Evolutionary conservation across 495 filamentous ascomycete species (phyloP).

Genomic region (Lichenothelia convexa): DNA sequence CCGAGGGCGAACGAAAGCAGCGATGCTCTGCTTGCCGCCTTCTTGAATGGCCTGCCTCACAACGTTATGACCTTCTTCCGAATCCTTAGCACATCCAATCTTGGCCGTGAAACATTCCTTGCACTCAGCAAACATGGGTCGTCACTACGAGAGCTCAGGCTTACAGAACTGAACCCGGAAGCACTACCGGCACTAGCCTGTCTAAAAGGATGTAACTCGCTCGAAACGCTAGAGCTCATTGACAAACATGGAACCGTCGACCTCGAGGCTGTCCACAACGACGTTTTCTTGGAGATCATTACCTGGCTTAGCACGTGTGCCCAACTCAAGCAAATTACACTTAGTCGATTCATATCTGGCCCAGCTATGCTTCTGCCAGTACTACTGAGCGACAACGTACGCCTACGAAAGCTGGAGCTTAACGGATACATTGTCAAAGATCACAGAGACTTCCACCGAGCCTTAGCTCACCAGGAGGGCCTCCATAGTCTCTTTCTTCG

Average conservation of each 20-base stretch:
- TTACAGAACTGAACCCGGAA: conserved; percentile 30
- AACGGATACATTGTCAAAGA: conserved; percentile 26
- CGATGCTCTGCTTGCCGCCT: conserved; percentile 36
- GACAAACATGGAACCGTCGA: conserved; percentile 16
- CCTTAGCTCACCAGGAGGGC: conserved; percentile 28
- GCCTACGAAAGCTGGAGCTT: conserved; percentile 24
- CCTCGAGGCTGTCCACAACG: conserved; percentile 27
- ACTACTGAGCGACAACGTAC: conserved; percentile 31
- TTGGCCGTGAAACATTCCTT: conserved; percentile 35
- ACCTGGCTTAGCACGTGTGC: conserved; percentile 38
- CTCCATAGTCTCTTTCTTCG: conserved; percentile 29
- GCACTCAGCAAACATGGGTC: conserved; percentile 38
- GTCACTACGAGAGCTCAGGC: conserved; percentile 36
- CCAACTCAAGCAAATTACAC: conserved; percentile 29
- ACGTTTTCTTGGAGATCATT: conserved; percentile 31
- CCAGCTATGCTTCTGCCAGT: conserved; percentile 33
- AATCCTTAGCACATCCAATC: conserved; percentile 30
- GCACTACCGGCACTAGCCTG: conserved; percentile 29
- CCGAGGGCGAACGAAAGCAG: conserved; percentile 20
- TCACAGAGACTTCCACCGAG: conserved; percentile 31
- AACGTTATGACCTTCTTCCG: conserved; percentile 43
- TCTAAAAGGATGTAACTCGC: conserved; percentile 31
- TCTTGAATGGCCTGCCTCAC: conserved; percentile 36
- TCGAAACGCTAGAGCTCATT: conserved; percentile 35
- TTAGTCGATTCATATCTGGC: conserved; percentile 32